Conservation (phyloP, 2,329 filamentous ascomycete genomes). For the Xylariaceae sp. region DNA sequence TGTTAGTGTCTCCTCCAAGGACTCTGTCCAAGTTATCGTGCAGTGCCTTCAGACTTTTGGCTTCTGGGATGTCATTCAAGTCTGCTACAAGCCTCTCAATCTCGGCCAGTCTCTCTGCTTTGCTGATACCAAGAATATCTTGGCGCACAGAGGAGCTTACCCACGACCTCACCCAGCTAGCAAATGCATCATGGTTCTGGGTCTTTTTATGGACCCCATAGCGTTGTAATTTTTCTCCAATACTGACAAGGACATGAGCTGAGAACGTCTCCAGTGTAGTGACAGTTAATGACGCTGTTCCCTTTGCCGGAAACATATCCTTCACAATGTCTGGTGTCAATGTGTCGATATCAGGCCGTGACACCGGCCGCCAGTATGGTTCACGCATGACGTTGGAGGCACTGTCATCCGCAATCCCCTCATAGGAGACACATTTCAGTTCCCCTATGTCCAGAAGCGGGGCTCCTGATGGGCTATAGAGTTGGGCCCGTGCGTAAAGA, state of each 20-base stretch:
- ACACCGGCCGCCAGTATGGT: conserved; percentile 14
- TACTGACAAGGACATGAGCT: conserved; percentile 9
- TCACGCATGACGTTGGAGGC: not conserved
- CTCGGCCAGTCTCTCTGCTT: not conserved
- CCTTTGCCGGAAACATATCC: conserved; percentile 7
- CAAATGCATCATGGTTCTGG: conserved; percentile 12
- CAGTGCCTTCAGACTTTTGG: conserved; percentile 4
- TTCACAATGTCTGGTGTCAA: conserved; percentile 2
- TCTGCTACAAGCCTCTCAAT: conserved; percentile 1
- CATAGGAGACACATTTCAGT: conserved; percentile 20
- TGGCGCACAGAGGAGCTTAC: not conserved
- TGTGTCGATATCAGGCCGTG: conserved; percentile 11
- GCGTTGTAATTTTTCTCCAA: not conserved
- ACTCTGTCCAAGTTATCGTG: conserved; percentile 13
- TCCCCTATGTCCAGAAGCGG: conserved; percentile 21
- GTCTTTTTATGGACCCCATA: not conserved
- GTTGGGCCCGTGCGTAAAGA: conserved; percentile 13
- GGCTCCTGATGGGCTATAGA: conserved; percentile 1
- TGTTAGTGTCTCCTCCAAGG: conserved; percentile 8
- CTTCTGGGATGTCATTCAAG: conserved; percentile 16
- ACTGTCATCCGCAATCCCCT: not conserved
- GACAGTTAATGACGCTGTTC: not conserved
- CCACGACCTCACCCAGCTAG: conserved; percentile 9
- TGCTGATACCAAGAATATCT: not conserved
- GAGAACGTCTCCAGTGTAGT: not conserved